phyloP scores from a whole-genome alignment of 78 protist genomes.

The Dictyostelium intermedium region DNA sequence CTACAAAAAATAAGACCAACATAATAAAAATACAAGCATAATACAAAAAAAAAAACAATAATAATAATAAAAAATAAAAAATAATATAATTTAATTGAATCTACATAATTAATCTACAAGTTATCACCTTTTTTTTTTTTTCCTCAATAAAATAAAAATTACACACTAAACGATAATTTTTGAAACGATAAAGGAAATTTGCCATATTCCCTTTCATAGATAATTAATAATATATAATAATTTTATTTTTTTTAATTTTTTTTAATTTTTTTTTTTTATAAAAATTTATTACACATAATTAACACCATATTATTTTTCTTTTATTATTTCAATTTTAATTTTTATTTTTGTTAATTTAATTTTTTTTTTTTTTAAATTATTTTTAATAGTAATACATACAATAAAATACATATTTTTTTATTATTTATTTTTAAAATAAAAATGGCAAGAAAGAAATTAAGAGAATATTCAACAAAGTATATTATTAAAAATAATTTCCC shows the following conservation, averaged over 20 bases:
- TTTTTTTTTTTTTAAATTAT: too few species aligned
- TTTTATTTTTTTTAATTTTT: not conserved
- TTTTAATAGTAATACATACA: not conserved
- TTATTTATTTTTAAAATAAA: not conserved
- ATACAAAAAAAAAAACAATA: not conserved
- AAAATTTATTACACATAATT: not conserved
- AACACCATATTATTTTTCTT: not conserved
- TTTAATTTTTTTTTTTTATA: not conserved
- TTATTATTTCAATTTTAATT: too few species aligned
- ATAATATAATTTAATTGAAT: not conserved
- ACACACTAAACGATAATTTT: not conserved
- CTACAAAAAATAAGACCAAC: not conserved
- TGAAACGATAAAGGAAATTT: not conserved
- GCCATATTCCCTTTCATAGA: not conserved
- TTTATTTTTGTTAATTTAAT: too few species aligned
- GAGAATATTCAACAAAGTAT: constrained; percentile 83
- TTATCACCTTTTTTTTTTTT: not conserved
- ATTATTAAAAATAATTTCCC: constrained; percentile 51
- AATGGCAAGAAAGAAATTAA: constrained; percentile 90
- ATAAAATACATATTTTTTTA: not conserved
- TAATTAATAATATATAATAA: not conserved
- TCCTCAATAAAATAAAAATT: not conserved
- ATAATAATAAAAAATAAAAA: not conserved
- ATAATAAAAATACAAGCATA: not conserved
- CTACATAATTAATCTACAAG: not conserved